These are phyloP conservation scores for Aegilops speltoides DNA, from an alignment of 176 grass and related monocot genomes.

Conservation along the genomic window DNA sequence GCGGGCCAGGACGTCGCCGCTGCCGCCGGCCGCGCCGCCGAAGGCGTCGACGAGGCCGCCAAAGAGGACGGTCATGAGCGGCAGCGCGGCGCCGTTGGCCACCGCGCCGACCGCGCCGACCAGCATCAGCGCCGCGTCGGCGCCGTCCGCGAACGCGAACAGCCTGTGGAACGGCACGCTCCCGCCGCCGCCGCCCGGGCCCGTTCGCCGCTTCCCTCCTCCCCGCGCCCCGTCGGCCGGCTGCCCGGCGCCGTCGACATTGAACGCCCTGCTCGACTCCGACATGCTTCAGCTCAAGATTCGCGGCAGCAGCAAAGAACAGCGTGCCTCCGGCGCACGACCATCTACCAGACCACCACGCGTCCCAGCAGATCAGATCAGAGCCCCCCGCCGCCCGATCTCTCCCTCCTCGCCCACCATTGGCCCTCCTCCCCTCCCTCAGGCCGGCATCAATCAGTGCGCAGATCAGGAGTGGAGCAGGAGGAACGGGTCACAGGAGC, in stretches of 20 bases:
- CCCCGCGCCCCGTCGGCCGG: not conserved
- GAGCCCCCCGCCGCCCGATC: not conserved
- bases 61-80: constrained; percentile 93
- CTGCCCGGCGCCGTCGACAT: not conserved
- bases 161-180: constrained; percentile 81
- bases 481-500: too few relatives aligned
- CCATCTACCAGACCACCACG: too few relatives aligned
- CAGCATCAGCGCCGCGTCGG: constrained; percentile 67
- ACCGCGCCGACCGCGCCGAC: constrained; percentile 69
- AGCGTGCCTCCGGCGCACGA: not conserved
- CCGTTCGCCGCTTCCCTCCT: not conserved
- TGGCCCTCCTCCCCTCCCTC: not conserved
- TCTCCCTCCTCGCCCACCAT: not conserved
- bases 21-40: constrained; percentile 55
- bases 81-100: constrained; percentile 81
- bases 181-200: too few relatives aligned
- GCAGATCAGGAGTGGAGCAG: not conserved
- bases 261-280: constrained; percentile 39
- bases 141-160: constrained; percentile 86
- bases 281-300: constrained; percentile 22
- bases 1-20: constrained; percentile 55
- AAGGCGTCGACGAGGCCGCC: constrained; percentile 82
- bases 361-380: not conserved
- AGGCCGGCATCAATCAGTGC: not conserved
- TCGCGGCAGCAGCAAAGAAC: not conserved